Percentiles rank a stretch among this genome's conserved stretches.
phyloP scores from a whole-genome alignment of 1,284 basidiomycete species.

The Leccinum pachyderme region DNA sequence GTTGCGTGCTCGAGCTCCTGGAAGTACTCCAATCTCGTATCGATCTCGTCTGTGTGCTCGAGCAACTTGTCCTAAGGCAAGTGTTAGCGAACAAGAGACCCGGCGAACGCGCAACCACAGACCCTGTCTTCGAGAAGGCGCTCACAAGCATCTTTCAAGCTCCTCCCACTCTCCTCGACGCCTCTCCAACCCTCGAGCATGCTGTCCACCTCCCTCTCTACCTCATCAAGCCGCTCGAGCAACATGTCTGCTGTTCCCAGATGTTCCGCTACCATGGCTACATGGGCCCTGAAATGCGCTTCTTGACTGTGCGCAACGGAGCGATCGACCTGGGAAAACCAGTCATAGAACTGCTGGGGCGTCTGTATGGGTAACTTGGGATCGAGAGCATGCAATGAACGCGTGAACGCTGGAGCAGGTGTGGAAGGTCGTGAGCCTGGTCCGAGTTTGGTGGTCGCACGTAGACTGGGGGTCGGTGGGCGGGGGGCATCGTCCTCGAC shows the following conservation, averaged over 20 bases:
- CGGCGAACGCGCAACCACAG: constrained; percentile 13
- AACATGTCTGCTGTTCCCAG: constrained; percentile 74
- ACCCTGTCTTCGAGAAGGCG: constrained; percentile 84
- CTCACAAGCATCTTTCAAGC: constrained; percentile 88
- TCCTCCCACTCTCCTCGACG: constrained; percentile 86
- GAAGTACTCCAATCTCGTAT: constrained; percentile 82
- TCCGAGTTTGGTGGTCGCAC: constrained; percentile 31
- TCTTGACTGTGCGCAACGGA: constrained; percentile 90
- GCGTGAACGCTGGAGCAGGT: constrained; percentile 27
- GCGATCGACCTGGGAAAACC: constrained; percentile 84
- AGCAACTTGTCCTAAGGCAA: constrained; percentile 64
- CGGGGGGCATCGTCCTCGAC: constrained; percentile 40
- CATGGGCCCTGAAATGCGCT: constrained; percentile 82
- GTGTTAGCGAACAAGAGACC: constrained; percentile 2
- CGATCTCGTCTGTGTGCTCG: constrained; percentile 76
- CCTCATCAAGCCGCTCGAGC: constrained; percentile 64
- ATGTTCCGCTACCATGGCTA: constrained; percentile 71
- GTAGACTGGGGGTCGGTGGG: constrained; percentile 42
- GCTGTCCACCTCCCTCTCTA: constrained; percentile 69
- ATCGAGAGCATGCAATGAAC: constrained; percentile 51
- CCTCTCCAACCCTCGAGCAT: constrained; percentile 83
- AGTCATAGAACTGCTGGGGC: constrained; percentile 93
- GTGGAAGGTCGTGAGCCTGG: constrained; percentile 37
- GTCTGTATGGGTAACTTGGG: constrained; percentile 77
- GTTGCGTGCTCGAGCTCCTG: constrained; percentile 88